Base-by-base conservation (phyloP, 768 basidiomycete species). In the Mycena leptocephala region DNA sequence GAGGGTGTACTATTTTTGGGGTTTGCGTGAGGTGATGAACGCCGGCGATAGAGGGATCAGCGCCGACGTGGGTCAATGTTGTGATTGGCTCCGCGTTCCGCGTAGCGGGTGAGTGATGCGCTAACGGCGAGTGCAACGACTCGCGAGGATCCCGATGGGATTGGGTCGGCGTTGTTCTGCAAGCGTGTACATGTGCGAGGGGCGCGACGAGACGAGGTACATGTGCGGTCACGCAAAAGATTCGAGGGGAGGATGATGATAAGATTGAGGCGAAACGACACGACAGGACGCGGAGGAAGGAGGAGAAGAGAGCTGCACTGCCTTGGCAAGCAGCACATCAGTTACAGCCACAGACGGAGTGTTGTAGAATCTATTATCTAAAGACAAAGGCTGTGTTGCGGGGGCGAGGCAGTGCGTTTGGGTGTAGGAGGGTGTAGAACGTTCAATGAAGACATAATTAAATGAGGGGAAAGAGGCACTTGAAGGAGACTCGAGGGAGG, bases 331-430 rank as follows among this genome's bases (percentile, higher is more conserved):
- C 35, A 55, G 5, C 6, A 65, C 51, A 53, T 53, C 48, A 69
- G 33, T 26, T 18, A 69, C 67, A 70, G 56, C 68, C 58, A 41
- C 55, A 18, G n/a, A 33, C 28, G 30, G 30, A 22, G 56, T 58
- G 48, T 26, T 51, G 48, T 48, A 3, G 20, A 48, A 48, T 51
- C n/a, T 28, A 26, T 22, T 69, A 69, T 58, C 56, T 70, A 69
- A 69, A 69, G 67, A 6, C 13, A 24, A n/a, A 41, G 67, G 68
- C 68, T 58, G 68, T 70, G 68, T 39, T 59, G 53, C 67, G 55
- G 69, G 69, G 56, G 46, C 22, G 28, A 32, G 70, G 70, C 70
- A 28, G 70, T 70, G 70, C n/a, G 26, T 32, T 26, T 1, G 10
- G 14, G 1, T 20, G 30, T 7, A 13, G 5, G 3, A 24, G 65